These are phyloP conservation scores for Taxawa tesnikishii DNA, from an alignment of 2,329 filamentous ascomycete species.

Conservation along the genomic window DNA sequence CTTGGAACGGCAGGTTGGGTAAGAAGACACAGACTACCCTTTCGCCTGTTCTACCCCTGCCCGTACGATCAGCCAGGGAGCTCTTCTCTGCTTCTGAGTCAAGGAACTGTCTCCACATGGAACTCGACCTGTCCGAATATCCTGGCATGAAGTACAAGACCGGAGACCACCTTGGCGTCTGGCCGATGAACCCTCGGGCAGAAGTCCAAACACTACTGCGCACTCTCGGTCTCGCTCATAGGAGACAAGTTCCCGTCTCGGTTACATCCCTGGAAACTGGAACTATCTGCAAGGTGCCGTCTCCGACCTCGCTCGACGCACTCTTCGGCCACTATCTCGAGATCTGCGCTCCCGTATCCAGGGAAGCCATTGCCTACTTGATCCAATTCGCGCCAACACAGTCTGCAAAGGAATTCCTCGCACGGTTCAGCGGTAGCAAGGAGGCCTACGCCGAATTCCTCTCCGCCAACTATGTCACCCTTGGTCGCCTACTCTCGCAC, in stretches of 20 bases:
- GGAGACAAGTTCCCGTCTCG: conserved; percentile 14
- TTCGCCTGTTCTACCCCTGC: conserved; percentile 20
- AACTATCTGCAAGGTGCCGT: conserved; percentile 24
- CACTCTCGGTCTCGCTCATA: conserved; percentile 14
- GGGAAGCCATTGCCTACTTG: conserved; percentile 25
- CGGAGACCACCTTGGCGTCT: conserved; percentile 29
- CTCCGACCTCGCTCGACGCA: conserved; percentile 25
- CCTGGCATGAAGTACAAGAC: conserved; percentile 29
- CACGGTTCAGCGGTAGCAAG: conserved; percentile 19
- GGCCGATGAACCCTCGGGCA: conserved; percentile 25
- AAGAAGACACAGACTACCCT: conserved; percentile 14
- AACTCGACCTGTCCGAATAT: conserved; percentile 24
- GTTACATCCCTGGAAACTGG: conserved; percentile 17
- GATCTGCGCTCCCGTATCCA: conserved; percentile 28
- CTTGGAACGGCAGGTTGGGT: conserved; percentile 8
- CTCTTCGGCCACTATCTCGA: conserved; percentile 36
- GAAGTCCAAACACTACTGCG: conserved; percentile 23
- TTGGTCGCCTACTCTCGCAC: conserved; percentile 24
- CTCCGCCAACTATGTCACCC: conserved; percentile 21
- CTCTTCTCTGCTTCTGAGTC: conserved; percentile 20
- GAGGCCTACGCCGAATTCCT: conserved; percentile 20
- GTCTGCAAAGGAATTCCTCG: conserved; percentile 18
- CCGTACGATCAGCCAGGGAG: conserved; percentile 19
- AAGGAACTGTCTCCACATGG: conserved; percentile 29
- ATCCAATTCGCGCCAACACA: conserved; percentile 26